phyloP scores from a whole-genome alignment of 805 yeast species.

The Huiozyma naganishii region DNA sequence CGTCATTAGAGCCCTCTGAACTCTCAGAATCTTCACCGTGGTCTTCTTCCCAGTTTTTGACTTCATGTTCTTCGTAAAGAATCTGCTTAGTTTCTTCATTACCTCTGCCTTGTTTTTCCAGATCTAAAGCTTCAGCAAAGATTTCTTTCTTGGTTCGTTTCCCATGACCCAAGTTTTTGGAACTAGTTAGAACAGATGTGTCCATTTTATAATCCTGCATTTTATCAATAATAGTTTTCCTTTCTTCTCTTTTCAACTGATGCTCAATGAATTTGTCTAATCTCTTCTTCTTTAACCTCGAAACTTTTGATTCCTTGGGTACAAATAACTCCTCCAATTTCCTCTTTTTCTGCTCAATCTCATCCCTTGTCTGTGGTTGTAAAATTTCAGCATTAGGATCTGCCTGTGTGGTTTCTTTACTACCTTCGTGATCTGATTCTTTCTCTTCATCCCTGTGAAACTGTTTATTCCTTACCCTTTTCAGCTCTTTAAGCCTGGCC shows the following conservation, averaged over 20 bases:
- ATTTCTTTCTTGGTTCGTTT: constrained; percentile 55
- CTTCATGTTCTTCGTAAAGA: constrained; percentile 57
- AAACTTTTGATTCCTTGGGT: constrained; percentile 58
- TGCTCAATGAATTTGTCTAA: constrained; percentile 88
- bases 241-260: constrained; percentile 81
- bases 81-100: constrained; percentile 50
- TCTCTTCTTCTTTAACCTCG: constrained; percentile 64
- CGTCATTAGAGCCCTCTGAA: constrained; percentile 17
- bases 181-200: constrained; percentile 54
- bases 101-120: constrained; percentile 62
- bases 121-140: constrained; percentile 60
- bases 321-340: constrained; percentile 47
- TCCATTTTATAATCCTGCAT: constrained; percentile 55
- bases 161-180: constrained; percentile 72
- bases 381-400: constrained; percentile 54
- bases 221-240: constrained; percentile 63
- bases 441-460: constrained; percentile 42
- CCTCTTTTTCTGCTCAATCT: constrained; percentile 53
- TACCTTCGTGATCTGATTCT: constrained; percentile 25
- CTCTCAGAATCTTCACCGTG: constrained; percentile 13
- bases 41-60: constrained; percentile 46
- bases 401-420: constrained; percentile 8
- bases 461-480: constrained; percentile 58
- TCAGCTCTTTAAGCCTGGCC: constrained; percentile 63
- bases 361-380: constrained; percentile 53